Base-by-base conservation (phyloP, 2,329 filamentous ascomycete species). In the Nigrospora osmanthi region DNA sequence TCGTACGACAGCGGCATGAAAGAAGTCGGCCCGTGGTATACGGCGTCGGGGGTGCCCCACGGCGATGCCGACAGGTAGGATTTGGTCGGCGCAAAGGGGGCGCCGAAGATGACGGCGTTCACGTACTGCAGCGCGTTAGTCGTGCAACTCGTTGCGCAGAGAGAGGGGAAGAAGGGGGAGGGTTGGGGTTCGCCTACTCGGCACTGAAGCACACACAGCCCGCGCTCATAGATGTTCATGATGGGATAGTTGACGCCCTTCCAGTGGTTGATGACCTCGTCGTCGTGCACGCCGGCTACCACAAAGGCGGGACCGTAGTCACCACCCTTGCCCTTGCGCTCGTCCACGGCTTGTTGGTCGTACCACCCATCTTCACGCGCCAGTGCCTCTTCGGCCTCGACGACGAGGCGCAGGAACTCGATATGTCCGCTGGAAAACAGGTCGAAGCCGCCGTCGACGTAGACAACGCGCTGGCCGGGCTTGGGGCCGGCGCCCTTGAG, bases 211-310 rank as follows among this genome's bases (percentile, higher is more conserved):
- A 97, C 91, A 62, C 93, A 98, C 17, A 98, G 80, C 2, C 90
- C 90, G 36, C 93, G 85, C 72, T 98, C 93, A 58, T 91, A 95
- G 46, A 95, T 90, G 71, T 97, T 98, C 93, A 98, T 98, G 69
- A 98, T 97, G 23, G 93, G 93, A 62, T 96, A 98, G 69, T 98
- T 98, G 57, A 96, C 77, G 33, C 93, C 91, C 68, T 97, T 97
- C 86, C 89, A 94, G 57, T 85, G 74, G 67, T 98, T 98, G 65
- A 98, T 95, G 48, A 95, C 89, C 52, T 85, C 81, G 63, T 98
- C 93, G 58, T 95, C 87, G 66, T 98, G 93, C 19, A 98, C 83
- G 40, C 93, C 93, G 3, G 89, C 90, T 37, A 97, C 80, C n/a
- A 98, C 77, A 61, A 88, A 97, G 7, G 83, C 85, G 0, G 89